Percentiles rank a stretch among this genome's conserved stretches.
Conservation (phyloP, 2,329 filamentous ascomycete species). For the Exophiala oligosperma region DNA sequence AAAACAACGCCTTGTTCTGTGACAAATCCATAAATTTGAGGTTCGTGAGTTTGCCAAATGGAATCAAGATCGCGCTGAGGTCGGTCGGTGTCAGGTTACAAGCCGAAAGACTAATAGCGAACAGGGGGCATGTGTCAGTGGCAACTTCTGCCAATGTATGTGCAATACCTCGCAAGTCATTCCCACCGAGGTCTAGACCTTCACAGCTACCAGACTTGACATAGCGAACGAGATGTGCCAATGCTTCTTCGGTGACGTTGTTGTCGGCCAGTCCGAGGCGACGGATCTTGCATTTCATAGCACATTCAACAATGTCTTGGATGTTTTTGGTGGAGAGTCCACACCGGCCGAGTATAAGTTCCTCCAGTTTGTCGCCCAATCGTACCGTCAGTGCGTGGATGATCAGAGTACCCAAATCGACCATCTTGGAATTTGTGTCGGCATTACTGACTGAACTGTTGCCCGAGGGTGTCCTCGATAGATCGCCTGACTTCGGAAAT, state of each 20-base stretch:
- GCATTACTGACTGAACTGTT: conserved; percentile 14
- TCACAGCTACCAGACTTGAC: conserved; percentile 76
- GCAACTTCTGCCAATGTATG: conserved; percentile 53
- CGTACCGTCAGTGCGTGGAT: conserved; percentile 75
- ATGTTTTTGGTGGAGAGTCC: conserved; percentile 70
- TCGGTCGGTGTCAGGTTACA: conserved; percentile 76
- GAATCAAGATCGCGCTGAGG: conserved; percentile 73
- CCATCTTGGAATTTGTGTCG: conserved; percentile 21
- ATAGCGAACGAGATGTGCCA: conserved; percentile 75
- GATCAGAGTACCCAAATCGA: conserved; percentile 66
- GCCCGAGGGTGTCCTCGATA: conserved; percentile 21
- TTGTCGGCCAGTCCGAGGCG: conserved; percentile 84
- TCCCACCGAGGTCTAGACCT: conserved; percentile 85
- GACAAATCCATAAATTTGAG: conserved; percentile 91
- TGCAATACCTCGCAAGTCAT: conserved; percentile 60
- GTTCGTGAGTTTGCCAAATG: conserved; percentile 66
- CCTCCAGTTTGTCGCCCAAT: conserved; percentile 73
- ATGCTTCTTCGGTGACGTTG: conserved; percentile 68
- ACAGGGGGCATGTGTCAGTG: conserved; percentile 58
- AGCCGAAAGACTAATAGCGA: conserved; percentile 81
- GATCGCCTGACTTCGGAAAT: conserved; percentile 55
- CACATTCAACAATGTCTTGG: conserved; percentile 74
- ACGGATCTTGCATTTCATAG: conserved; percentile 74
- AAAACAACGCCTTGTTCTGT: conserved; percentile 81
- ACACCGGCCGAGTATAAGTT: conserved; percentile 81